Evolutionary conservation across 768 basidiomycete genomes (phyloP), one percentile per base, ranked within the genome.

Genomic region (Russula dissimulans): DNA sequence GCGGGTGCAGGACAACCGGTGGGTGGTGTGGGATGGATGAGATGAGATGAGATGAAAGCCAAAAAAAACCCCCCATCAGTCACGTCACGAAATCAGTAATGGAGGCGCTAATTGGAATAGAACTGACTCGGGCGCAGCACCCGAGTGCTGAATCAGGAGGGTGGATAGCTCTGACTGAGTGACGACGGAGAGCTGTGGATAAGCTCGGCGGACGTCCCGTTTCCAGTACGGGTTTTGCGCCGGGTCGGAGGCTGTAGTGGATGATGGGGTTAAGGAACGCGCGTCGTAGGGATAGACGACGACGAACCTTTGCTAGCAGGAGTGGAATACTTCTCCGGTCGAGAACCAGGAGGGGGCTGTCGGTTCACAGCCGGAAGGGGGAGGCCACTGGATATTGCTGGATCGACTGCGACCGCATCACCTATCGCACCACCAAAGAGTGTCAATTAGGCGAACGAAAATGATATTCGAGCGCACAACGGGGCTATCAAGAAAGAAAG

Each of bases 211-310:
- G 67, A 95, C 89, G 74, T 97, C 94, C 62, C 94, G 89, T 74
- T 95, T 95, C 86, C 88, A 95, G 79, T 97, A 97, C 57, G 89
- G 89, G 72, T 91, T 92, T 76, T 91, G 81, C 36, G 91, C 91
- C 42, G 82, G 82, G 73, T 93, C 91, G 45, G 90, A 92, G 26
- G 89, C 90, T 90, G 64, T 4, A 26, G 22, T 5, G 15, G n/a
- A 46, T 46, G 5, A 10, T 41, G 36, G 8, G 36, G 8, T 7
- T 12, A 38, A 8, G 36, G 36, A 38, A 12, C 12, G n/a, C 42
- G n/a, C 34, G 62, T 72, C 54, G n/a, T 18, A 11, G 34, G 32
- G 68, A 65, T 57, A 17, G 14, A 15, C 14, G 14, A 10, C 51
- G 59, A 66, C 67, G 66, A 64, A 85, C 93, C 94, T 78, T 89